Evolutionary conservation across 768 basidiomycete genomes (phyloP).

Genomic region (Holtermanniella nyarrowii): DNA sequence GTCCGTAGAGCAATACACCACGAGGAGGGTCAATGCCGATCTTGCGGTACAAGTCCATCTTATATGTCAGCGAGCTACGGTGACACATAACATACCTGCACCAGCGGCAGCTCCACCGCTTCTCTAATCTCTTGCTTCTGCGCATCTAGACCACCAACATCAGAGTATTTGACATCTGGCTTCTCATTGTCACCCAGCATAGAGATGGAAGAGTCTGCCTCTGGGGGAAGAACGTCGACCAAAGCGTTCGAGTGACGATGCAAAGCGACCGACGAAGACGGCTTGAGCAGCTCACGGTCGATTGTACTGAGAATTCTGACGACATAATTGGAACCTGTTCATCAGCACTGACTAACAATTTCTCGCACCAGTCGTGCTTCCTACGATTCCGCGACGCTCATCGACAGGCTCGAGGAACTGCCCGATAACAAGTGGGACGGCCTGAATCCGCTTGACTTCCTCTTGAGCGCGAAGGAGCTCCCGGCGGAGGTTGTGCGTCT

Average conservation of each 20-base stretch:
- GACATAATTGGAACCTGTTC: constrained; percentile 81
- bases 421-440: constrained; percentile 95
- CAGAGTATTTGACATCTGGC: constrained; percentile 83
- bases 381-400: constrained; percentile 91
- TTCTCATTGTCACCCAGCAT: constrained; percentile 92
- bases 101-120: constrained; percentile 82
- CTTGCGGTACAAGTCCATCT: constrained; percentile 97
- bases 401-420: constrained; percentile 99
- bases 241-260: constrained; percentile 98
- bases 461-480: constrained; percentile 98
- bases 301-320: constrained; percentile 93
- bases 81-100: constrained; percentile 27
- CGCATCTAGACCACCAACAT: constrained; percentile 92
- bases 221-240: constrained; percentile 95
- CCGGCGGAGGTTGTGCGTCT: constrained; percentile 92
- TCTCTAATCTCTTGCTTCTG: constrained; percentile 99
- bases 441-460: constrained; percentile 98
- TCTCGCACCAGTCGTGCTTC: constrained; percentile 63
- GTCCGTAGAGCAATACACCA: constrained; percentile 91
- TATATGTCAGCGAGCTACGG: constrained; percentile 45
- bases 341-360: background rate
- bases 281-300: constrained; percentile 93
- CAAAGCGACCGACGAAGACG: constrained; percentile 92
- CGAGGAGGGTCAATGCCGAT: constrained; percentile 98
- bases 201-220: constrained; percentile 92